phyloP scores from a whole-genome alignment of 164 flowering plant genomes.

The Litsea cubeba region DNA sequence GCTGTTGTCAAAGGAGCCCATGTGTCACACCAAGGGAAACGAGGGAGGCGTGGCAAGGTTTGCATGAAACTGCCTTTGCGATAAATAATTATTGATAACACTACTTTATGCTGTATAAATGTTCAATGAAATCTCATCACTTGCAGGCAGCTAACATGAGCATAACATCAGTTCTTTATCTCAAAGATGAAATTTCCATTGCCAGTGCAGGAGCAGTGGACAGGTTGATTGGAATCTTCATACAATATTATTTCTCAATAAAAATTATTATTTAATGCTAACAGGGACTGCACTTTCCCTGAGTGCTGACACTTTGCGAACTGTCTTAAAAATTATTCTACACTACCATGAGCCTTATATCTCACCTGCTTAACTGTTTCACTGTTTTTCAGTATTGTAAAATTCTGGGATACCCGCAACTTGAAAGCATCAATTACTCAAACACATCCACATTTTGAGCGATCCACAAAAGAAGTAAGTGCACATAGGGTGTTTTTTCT shows the following conservation, averaged over 20 bases:
- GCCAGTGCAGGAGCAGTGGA: constrained; percentile 96
- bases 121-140: constrained; percentile 1
- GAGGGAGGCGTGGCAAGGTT: constrained; percentile 62
- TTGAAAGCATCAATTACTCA: constrained; percentile 47
- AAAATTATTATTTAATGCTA: neutral
- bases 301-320: neutral
- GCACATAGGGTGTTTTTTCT: neutral
- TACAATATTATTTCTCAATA: neutral
- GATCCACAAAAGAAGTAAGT: constrained; percentile 43
- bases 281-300: neutral
- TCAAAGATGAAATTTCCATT: constrained; percentile 77
- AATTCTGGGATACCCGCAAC: constrained; percentile 89
- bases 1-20: constrained; percentile 61
- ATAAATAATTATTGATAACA: no score
- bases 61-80: constrained; percentile 1
- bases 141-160: constrained; percentile 81
- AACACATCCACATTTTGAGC: constrained; percentile 38
- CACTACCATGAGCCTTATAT: neutral
- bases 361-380: neutral
- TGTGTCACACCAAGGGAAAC: constrained; percentile 35
- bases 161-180: constrained; percentile 89
- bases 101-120: neutral
- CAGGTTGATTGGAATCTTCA: constrained; percentile 37
- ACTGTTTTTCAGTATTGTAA: constrained; percentile 53
- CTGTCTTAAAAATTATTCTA: neutral